Base-by-base conservation (phyloP, 1,284 basidiomycete genomes). In the Pascua sp. region DNA sequence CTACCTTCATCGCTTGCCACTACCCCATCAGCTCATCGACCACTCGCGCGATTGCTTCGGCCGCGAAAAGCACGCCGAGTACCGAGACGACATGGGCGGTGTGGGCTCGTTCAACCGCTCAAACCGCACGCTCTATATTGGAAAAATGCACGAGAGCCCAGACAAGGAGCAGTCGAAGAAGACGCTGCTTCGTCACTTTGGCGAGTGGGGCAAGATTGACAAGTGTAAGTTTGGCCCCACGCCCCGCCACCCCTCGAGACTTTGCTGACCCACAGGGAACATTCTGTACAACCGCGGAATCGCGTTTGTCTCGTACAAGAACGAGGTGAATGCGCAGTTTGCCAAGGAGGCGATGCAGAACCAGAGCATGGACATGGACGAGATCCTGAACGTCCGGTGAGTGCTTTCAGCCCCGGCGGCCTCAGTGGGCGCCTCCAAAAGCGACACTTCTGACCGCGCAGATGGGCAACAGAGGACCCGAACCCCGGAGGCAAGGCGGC, bases 261-360 rank as follows among this genome's bases (percentile, higher is more conserved):
- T 5, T 17, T 5, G 43, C 44, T 55, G 57, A 56, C 36, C 9
- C 43, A 9, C 68, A 87, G 92, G 95, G 72, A 89, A 91, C 54
- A 88, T 98, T 38, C 81, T 99, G 39, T 90, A 93, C 71, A 91
- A 92, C 73, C 89, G 95, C 56, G 91, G 90, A 53, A 93, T 98
- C 57, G 96, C 92, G 0, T 99, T 99, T 78, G 94, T 98, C 49
- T 97, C 94, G 2, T 99, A 95, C 78, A 84, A 87, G 53, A 84
- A 84, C 44, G 95, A 99, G 72, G 70, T 88, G 55, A 80, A 86
- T 64, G 96, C 92, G 1, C 91, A 96, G 71, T 99, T 99, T 73
- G 96, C 95, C 15, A 98, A 98, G 73, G 96, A 98, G 77, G 86
- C 96, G 1, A 99, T 99, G 96, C 91, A 93, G 45, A 93, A 94